Conservation (phyloP, 139 green algal genomes). For the Tetraselmis chui region DNA sequence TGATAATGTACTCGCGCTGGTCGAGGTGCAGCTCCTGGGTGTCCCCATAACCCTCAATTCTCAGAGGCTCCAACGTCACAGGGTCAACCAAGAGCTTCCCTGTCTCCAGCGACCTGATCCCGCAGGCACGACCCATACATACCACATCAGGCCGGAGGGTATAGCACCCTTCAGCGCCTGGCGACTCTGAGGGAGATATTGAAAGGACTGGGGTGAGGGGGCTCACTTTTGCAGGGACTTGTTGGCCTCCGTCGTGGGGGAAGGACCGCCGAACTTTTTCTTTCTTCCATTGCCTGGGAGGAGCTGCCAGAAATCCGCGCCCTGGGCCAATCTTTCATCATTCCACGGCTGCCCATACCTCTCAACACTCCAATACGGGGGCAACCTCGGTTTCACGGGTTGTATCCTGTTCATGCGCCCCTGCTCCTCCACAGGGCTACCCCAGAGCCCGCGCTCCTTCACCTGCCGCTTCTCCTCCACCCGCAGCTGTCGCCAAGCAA, state of each 20-base stretch:
- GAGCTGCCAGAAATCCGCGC: slow-evolving; percentile 6
- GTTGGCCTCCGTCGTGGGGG: not conserved
- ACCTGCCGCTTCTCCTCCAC: slow-evolving; percentile 37
- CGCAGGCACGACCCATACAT: too few species aligned
- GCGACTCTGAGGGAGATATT: too few species aligned
- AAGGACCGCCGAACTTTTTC: not conserved
- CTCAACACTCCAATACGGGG: slow-evolving; percentile 38
- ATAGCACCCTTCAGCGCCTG: too few species aligned
- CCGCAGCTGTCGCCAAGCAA: slow-evolving; percentile 29
- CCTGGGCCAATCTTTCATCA: slow-evolving; percentile 25
- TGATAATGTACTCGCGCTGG: slow-evolving; percentile 32
- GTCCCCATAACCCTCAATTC: not conserved
- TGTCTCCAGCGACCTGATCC: slow-evolving; percentile 26
- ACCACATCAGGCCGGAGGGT: too few species aligned
- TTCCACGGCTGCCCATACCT: slow-evolving; percentile 46
- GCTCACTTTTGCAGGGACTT: not conserved
- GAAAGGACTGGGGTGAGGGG: too few species aligned
- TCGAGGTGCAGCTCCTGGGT: slow-evolving; percentile 1
- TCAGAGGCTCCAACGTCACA: slow-evolving; percentile 6
- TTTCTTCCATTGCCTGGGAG: not conserved
- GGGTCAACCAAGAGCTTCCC: slow-evolving; percentile 15
- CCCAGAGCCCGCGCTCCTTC: slow-evolving; percentile 38
- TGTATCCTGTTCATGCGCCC: not conserved
- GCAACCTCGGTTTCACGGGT: slow-evolving; percentile 32
- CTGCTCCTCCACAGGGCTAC: slow-evolving; percentile 14